Evolutionary conservation across 2,329 filamentous ascomycete genomes (phyloP).

Genomic region (Colletotrichum sp.): DNA sequence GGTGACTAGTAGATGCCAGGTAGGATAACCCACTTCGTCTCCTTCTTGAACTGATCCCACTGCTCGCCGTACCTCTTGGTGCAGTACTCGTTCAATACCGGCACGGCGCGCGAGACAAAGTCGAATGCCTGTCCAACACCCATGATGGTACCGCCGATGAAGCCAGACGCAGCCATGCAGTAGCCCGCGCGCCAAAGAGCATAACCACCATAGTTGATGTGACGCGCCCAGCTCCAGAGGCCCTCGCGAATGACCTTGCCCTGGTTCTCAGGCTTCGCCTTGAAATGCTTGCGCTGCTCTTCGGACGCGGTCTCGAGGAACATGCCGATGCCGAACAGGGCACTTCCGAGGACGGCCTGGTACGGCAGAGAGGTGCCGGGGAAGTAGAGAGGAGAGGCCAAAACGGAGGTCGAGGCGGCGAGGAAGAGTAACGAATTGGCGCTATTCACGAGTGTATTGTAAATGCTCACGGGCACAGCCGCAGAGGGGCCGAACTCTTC

Average conservation of each 20-base stretch:
- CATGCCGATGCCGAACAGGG: conserved; percentile 57
- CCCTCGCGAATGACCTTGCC: conserved; percentile 42
- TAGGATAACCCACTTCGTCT: conserved; percentile 39
- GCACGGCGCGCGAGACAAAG: conserved; percentile 34
- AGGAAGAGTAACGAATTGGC: conserved; percentile 60
- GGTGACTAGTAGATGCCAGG: conserved; percentile 39
- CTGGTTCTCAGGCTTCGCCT: conserved; percentile 37
- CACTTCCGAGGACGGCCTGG: conserved; percentile 49
- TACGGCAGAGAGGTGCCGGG: conserved; percentile 24
- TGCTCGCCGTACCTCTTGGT: conserved; percentile 38
- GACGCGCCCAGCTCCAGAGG: conserved; percentile 42
- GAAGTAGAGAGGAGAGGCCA: conserved; percentile 25
- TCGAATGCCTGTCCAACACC: conserved; percentile 32
- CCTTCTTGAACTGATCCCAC: conserved; percentile 41
- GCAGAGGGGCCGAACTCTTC: conserved; percentile 52
- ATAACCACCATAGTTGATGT: conserved; percentile 47
- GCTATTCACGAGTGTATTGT: conserved; percentile 62
- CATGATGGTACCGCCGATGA: conserved; percentile 35
- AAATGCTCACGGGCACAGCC: conserved; percentile 49
- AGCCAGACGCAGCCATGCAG: conserved; percentile 38
- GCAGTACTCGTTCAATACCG: conserved; percentile 42
- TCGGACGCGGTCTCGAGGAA: conserved; percentile 60
- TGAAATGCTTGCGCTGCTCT: conserved; percentile 55
- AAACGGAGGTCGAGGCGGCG: conserved; percentile 48
- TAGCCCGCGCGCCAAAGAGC: conserved; percentile 37